phyloP scores from a whole-genome alignment of 2,329 filamentous ascomycete species.

The Didymella lethalis region DNA sequence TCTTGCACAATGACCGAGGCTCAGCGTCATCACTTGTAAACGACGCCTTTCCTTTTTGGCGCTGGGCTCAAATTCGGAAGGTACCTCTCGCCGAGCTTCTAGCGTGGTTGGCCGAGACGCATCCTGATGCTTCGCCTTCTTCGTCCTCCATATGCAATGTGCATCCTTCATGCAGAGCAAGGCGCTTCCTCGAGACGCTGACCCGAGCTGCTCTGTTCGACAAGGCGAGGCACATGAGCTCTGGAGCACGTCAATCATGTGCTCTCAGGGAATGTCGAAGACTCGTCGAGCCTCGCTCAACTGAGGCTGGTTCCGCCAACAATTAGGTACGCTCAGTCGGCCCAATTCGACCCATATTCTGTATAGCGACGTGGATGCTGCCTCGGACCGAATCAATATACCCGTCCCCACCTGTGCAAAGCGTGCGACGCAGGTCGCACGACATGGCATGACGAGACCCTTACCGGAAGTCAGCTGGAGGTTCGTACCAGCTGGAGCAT shows the following conservation, averaged over 20 bases:
- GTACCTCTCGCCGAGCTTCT: conserved; percentile 9
- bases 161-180: conserved; percentile 7
- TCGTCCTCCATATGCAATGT: conserved; percentile 11
- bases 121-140: conserved; percentile 18
- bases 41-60: neutral
- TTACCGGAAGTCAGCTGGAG: conserved; percentile 14
- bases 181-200: conserved; percentile 3
- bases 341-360: neutral
- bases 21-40: neutral
- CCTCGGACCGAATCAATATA: conserved; percentile 21
- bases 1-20: neutral
- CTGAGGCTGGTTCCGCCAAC: neutral
- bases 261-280: neutral
- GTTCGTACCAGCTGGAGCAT: conserved; percentile 15
- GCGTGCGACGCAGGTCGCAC: conserved; percentile 16
- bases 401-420: conserved; percentile 19
- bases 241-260: neutral
- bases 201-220: neutral
- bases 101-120: conserved; percentile 8
- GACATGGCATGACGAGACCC: conserved; percentile 18
- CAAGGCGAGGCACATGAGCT: neutral
- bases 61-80: neutral
- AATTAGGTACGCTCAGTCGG: neutral
- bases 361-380: conserved; percentile 2
- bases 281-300: neutral